Percentiles rank a stretch among this genome's conserved stretches.
phyloP scores from a whole-genome alignment of 108 stramenopile genomes.

The Cyclotella kingstonii region DNA sequence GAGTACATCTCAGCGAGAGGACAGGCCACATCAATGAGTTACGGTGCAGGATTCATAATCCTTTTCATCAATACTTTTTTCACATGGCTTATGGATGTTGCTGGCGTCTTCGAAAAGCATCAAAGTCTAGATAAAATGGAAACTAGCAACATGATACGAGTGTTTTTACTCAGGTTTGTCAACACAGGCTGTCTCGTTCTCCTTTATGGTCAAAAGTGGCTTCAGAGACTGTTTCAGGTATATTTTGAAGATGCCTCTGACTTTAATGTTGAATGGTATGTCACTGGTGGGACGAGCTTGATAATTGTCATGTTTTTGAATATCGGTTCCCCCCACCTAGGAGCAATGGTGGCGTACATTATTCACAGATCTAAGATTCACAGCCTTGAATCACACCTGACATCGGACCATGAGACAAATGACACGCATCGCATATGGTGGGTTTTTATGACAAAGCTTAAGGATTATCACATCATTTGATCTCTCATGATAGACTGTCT shows the following conservation, averaged over 20 bases:
- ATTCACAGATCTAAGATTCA: constrained; percentile 35
- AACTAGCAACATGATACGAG: constrained; percentile 48
- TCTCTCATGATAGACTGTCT: neutral
- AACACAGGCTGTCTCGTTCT: constrained; percentile 57
- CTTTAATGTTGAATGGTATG: constrained; percentile 56
- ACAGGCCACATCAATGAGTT: constrained; percentile 35
- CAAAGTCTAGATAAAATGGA: constrained; percentile 55
- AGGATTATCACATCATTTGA: neutral
- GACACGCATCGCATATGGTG: constrained; percentile 28
- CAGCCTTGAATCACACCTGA: constrained; percentile 34
- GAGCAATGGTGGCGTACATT: constrained; percentile 37
- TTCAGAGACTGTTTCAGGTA: constrained; percentile 36
- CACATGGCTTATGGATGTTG: constrained; percentile 46
- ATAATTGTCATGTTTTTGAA: constrained; percentile 51
- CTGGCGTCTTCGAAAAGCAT: constrained; percentile 60
- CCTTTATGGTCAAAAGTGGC: constrained; percentile 43
- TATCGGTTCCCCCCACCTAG: constrained; percentile 46
- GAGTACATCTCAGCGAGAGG: constrained; percentile 24
- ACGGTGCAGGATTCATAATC: constrained; percentile 51
- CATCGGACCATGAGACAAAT: constrained; percentile 25
- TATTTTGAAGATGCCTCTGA: constrained; percentile 47
- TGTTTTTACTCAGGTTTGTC: constrained; percentile 58
- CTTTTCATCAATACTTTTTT: constrained; percentile 51
- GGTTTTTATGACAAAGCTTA: neutral
- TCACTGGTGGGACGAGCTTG: constrained; percentile 46